Percentiles rank a stretch among this genome's conserved stretches.
Evolutionary conservation across 208 protist species (phyloP).

Genomic region (Crithidia fasciculata): DNA sequence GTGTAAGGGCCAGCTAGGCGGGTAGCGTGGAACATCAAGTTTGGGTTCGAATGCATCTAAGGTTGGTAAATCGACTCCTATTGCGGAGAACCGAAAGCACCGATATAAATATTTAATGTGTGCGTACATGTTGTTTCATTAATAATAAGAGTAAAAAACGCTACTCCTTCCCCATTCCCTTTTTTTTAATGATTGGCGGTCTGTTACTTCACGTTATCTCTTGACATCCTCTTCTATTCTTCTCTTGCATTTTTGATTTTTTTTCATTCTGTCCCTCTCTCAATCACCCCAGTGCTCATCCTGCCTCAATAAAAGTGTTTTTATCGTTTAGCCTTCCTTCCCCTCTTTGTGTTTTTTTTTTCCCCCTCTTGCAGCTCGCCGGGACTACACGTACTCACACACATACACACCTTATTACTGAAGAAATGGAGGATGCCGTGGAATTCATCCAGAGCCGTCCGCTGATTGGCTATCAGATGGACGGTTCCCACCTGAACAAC

Average conservation of each 20-base stretch:
- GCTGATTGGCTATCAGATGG: constrained; percentile 84
- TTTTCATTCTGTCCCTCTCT: constrained; percentile 3
- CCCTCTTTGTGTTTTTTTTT: background rate
- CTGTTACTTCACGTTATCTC: too few species aligned
- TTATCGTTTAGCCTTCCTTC: background rate
- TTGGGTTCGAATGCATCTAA: too few species aligned
- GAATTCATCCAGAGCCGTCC: constrained; percentile 82
- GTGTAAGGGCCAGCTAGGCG: too few species aligned
- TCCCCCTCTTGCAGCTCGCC: too few species aligned
- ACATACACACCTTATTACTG: background rate
- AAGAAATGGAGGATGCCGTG: constrained; percentile 59
- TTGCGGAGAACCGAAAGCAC: too few species aligned
- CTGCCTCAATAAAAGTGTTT: background rate
- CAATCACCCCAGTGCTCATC: background rate
- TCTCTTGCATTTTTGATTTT: background rate
- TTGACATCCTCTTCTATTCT: background rate
- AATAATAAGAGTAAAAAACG: too few species aligned
- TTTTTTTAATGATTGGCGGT: too few species aligned
- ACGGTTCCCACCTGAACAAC: constrained; percentile 78
- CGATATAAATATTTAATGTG: too few species aligned
- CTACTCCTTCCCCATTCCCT: too few species aligned
- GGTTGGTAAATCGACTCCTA: too few species aligned
- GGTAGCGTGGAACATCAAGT: too few species aligned
- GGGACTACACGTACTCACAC: background rate
- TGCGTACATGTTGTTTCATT: too few species aligned